Evolutionary conservation across 2,329 filamentous ascomycete genomes (phyloP), one percentile per base, ranked within the genome.

Genomic region (Colletotrichum eremochloae): DNA sequence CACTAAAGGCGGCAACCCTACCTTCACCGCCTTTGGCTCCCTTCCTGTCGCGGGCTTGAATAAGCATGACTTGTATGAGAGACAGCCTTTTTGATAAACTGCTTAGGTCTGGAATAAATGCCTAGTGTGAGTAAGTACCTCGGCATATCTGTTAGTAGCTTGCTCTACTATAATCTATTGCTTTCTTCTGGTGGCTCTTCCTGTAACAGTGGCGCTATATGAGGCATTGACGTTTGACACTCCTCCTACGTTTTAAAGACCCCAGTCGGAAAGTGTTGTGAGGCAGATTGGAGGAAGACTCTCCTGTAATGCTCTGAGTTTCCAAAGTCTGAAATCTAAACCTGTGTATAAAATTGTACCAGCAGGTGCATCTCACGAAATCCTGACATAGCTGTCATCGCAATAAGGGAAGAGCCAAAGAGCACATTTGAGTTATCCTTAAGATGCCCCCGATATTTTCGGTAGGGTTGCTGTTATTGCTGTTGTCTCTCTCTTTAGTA

Each of bases 281-380:
- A 36, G 2, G 73, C 68, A 0, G 73, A 53, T 0, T 63, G 18
- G 6, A 76, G 61, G 29, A 77, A 76, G 0, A 68, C 48, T 31
- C 38, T 24, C 2, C 62, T 66, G 75, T 68, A 77, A 46, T 15
- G 15, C 3, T 53, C 42, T 1, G 9, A 7, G 31, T 64, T 11
- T 3, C 69, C 68, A n/a, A 55, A 63, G 29, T 71, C 33, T 9
- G 58, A 70, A n/a, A 77, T 68, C 77, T 76, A 78, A 1, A 46
- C 15, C 6, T 58, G 60, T 2, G 73, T 78, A 40, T 76, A 78
- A 36, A 76, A 76, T 14, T 78, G 74, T 29, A 85, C 84, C 3
- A 86, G 77, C 9, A 71, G 55, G 74, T 86, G 84, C 82, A 86
- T 86, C 71, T 83, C 79, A 62, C 82, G 84, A 1, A 66, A 63